Evolutionary conservation across 1,284 basidiomycete genomes (phyloP), one percentile per base, ranked within the genome.

Genomic region (Somion occarium): DNA sequence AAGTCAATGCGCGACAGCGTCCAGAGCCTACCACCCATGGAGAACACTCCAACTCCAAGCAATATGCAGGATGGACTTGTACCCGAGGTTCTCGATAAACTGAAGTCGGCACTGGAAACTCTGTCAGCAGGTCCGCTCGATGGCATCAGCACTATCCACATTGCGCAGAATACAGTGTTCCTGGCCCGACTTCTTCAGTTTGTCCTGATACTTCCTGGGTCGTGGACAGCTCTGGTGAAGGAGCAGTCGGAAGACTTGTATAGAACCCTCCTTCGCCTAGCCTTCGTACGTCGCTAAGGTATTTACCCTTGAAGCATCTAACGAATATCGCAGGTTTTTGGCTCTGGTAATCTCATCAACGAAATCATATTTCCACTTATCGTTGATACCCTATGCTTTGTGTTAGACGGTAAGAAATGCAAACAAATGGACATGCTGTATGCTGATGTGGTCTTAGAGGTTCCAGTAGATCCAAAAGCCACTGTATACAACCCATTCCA

Each of bases 161-260:
- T n/a, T n/a, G n/a, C n/a, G n/a, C n/a, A n/a, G n/a, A n/a, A n/a
- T n/a, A 82, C 12, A 82, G 67, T 82, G 25, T 73, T 89, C 42
- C 61, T 88, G 24, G 73, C 79, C 2, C 78, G 88, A 2, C 66
- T 91, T 18, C 56, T 88, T 24, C 89, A 91, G 58, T 90, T 91
- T 54, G 73, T 80, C 59, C 69, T 91, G 5, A 80, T 82, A 15
- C 85, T 89, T 59, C 75, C 74, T 15, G 76, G 73, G 3, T 63
- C 66, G 1, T 88, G 85, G 84, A 80, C 79, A 0, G 56, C 70
- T 2, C 71, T 69, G 47, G 71, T 74, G 34, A 83, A 75, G 55
- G 75, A 77, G 38, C 61, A 70, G 25, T 73, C 75, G 38, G 68
- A 69, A 20, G 63, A 64, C 19, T 53, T 89, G 23, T 73, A 77